Conservation (phyloP, 2,329 filamentous ascomycete species). For the Paecilomyces fulvus region DNA sequence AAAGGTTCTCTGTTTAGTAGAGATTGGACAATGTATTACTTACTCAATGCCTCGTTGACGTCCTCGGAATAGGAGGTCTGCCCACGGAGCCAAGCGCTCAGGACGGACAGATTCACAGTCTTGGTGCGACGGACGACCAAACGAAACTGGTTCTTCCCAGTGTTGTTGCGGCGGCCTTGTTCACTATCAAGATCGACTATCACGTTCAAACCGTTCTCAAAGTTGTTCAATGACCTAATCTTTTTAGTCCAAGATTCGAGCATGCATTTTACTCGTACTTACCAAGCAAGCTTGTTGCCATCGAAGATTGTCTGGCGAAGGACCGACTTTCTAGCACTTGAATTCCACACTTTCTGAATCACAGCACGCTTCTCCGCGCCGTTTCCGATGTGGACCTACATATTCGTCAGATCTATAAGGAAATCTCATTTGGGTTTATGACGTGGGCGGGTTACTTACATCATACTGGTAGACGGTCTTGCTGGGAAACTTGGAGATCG, state of each 20-base stretch:
- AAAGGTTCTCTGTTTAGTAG: background rate
- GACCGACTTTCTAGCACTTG: conserved; percentile 52
- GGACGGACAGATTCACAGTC: conserved; percentile 57
- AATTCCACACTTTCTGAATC: conserved; percentile 69
- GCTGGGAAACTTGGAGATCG: conserved; percentile 52
- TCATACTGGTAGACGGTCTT: conserved; percentile 74
- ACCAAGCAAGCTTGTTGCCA: conserved; percentile 81
- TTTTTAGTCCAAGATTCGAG: conserved; percentile 27
- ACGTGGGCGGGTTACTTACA: conserved; percentile 44
- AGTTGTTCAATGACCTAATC: conserved; percentile 28
- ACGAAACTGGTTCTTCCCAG: conserved; percentile 39
- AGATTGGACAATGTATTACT: conserved; percentile 15
- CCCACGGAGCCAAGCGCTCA: conserved; percentile 59
- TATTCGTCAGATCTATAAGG: background rate
- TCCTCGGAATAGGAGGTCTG: conserved; percentile 53
- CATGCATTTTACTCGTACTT: conserved; percentile 18
- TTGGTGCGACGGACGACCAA: conserved; percentile 58
- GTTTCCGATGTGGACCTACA: conserved; percentile 57
- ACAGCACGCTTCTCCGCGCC: conserved; percentile 57
- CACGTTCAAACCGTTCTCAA: conserved; percentile 44
- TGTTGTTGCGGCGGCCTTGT: conserved; percentile 35
- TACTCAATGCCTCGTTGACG: conserved; percentile 70
- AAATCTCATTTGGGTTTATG: background rate
- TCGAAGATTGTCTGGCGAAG: conserved; percentile 64
- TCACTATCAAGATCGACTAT: conserved; percentile 66